phyloP scores from a whole-genome alignment of 352 stramenopile genomes.

The Globisporangium solare region DNA sequence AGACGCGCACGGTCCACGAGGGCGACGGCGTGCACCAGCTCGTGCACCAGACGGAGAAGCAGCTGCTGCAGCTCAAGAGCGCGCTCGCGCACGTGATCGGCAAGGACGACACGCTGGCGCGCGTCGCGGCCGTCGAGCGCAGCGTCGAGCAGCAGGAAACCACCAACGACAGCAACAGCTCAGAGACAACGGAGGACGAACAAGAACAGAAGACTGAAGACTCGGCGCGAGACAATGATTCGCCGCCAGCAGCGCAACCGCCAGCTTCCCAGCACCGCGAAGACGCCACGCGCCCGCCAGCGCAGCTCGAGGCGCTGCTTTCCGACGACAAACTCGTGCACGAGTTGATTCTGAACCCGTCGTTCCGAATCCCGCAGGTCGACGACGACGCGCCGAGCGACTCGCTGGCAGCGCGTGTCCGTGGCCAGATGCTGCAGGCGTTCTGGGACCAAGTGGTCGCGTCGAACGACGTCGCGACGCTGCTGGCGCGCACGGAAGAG shows the following conservation, averaged over 20 bases:
- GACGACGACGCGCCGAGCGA: constrained; percentile 4
- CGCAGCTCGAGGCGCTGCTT: constrained; percentile 42
- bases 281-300: constrained; percentile 8
- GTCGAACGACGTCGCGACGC: constrained; percentile 38
- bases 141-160: constrained; percentile 22
- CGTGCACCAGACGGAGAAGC: constrained; percentile 49
- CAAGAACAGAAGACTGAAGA: constrained; percentile 6
- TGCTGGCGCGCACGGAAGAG: constrained; percentile 50
- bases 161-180: constrained; percentile 20
- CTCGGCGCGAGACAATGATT: neutral
- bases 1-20: constrained; percentile 19
- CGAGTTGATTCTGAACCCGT: constrained; percentile 69
- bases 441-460: constrained; percentile 66
- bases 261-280: neutral
- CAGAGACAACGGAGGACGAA: constrained; percentile 15
- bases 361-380: constrained; percentile 32
- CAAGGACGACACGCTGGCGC: constrained; percentile 28
- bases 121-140: constrained; percentile 30
- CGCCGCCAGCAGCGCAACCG: neutral
- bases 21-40: constrained; percentile 55
- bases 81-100: constrained; percentile 58
- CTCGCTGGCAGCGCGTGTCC: constrained; percentile 35
- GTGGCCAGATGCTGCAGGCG: constrained; percentile 47
- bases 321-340: constrained; percentile 58
- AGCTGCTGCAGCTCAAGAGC: constrained; percentile 45